Evolutionary conservation across 257 asterid species (phyloP).

Genomic region (Rubia yunnanensis): DNA sequence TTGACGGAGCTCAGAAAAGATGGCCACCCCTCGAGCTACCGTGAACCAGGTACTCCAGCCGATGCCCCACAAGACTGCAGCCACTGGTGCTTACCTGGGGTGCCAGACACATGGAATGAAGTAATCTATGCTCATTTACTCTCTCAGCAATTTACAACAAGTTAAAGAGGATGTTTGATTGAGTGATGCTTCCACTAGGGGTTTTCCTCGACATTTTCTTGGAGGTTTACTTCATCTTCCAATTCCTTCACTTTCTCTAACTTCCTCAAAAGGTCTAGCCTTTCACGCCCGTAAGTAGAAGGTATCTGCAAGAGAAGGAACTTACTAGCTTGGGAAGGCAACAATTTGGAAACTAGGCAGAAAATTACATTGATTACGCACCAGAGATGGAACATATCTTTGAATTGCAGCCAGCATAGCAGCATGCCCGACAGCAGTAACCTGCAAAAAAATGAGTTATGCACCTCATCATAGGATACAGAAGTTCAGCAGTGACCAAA

Average conservation of each 20-base stretch:
- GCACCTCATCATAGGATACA: constrained; percentile 16
- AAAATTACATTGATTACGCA: constrained; percentile 22
- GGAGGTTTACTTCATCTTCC: constrained; percentile 51
- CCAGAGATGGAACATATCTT: constrained; percentile 81
- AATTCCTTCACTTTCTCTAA: constrained; percentile 85
- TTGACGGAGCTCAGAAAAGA: constrained; percentile 57
- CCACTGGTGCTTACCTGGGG: constrained; percentile 95
- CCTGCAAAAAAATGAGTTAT: constrained; percentile 40
- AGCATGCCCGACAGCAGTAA: constrained; percentile 96
- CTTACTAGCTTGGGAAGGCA: constrained; percentile 14
- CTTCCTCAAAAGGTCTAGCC: constrained; percentile 88
- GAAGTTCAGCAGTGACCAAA: constrained; percentile 12
- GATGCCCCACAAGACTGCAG: constrained; percentile 74
- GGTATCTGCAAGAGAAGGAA: constrained; percentile 59
- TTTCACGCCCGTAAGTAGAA: constrained; percentile 88
- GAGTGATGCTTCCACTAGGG: constrained; percentile 12
- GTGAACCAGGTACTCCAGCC: constrained; percentile 55
- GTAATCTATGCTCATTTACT: constrained; percentile 48
- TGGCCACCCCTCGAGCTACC: constrained; percentile 67
- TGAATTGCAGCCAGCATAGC: constrained; percentile 97
- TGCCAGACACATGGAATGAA: constrained; percentile 76
- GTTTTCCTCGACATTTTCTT: constrained; percentile 41
- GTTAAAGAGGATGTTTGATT: background rate
- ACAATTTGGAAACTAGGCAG: background rate
- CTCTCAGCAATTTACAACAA: constrained; percentile 32